A percentile compares a stretch with the other conserved stretches of the same genome.
phyloP scores from a whole-genome alignment of 257 asterid genomes.

The Jacaranda mimosifolia region DNA sequence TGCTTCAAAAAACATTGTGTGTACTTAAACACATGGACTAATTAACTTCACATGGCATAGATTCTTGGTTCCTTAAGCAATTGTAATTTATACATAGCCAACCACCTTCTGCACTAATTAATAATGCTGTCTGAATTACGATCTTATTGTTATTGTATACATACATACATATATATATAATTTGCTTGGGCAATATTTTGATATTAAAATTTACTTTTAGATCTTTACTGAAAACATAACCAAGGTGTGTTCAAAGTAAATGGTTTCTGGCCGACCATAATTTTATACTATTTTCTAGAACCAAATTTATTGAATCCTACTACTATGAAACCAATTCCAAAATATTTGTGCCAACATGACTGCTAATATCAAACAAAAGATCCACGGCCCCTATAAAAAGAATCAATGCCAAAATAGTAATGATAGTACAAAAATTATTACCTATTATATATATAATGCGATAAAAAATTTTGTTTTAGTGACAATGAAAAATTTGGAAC shows the following conservation, averaged over 20 bases:
- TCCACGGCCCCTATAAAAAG: too few relatives aligned
- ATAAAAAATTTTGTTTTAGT: too few relatives aligned
- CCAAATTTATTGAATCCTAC: background rate
- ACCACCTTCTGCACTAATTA: constrained; percentile 16
- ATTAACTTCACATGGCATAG: constrained; percentile 38
- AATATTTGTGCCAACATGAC: background rate
- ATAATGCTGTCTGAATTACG: too few relatives aligned
- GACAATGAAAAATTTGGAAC: too few relatives aligned
- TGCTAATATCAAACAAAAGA: background rate
- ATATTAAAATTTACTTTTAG: background rate
- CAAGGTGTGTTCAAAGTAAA: background rate
- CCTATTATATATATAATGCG: too few relatives aligned
- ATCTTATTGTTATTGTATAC: too few relatives aligned
- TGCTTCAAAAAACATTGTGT: background rate
- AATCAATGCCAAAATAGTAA: too few relatives aligned
- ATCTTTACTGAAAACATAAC: background rate
- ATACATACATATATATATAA: background rate
- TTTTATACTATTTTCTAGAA: background rate
- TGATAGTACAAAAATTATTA: too few relatives aligned
- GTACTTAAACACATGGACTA: constrained; percentile 17
- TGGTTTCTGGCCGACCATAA: background rate
- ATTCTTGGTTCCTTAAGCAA: constrained; percentile 8
- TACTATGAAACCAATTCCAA: too few relatives aligned
- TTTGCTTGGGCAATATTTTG: background rate
- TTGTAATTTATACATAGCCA: background rate